Evolutionary conservation across 306 rosid genomes (phyloP), one percentile per base, ranked within the genome.

Genomic region (Acacia confusa): DNA sequence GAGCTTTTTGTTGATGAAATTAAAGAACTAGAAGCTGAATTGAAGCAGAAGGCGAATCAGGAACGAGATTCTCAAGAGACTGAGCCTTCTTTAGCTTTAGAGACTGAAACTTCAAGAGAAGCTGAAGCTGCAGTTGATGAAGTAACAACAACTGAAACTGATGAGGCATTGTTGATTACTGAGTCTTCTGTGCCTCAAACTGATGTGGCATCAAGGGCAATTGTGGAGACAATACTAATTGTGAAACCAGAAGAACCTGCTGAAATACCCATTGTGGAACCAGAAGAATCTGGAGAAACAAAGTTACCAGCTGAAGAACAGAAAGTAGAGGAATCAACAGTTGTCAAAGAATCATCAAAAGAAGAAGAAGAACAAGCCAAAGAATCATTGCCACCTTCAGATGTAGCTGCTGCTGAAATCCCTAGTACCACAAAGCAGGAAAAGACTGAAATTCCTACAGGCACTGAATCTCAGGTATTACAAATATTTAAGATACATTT

Each of bases 401-500:
- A 71, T 84, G 80, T 76, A 73, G 69, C 17, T 45, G 70, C 77
- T 67, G 83, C 43, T 77, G 86, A 84, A 71, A 79, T 57, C 83
- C 52, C 81, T 76, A 74, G 44, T 81, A 78, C 64, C 30, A 43
- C 66, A 28, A 74, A 25, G 66, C 86, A 74, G 58, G 72, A 28
- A 14, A 81, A 20, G 78, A 78, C 47, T 60, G 84, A 79, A 82
- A 74, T 79, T 48, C 79, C 85, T 14, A 77, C 76, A 67, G 68
- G 68, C 81, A 53, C 60, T 57, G 85, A 52, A 65, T 86, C 85
- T 76, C 89, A 78, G 78, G 98, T 92, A 40, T 41, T 22, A 38
- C 40, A 32, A 44, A 24, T 14, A 24, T 14, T 14, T 7, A 40
- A 61, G 82, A 76, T 60, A 71, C 77, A 22, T 20, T 0, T 24